Evolutionary conservation across 495 filamentous ascomycete genomes (phyloP).

Genomic region (Talaromyces ruber): DNA sequence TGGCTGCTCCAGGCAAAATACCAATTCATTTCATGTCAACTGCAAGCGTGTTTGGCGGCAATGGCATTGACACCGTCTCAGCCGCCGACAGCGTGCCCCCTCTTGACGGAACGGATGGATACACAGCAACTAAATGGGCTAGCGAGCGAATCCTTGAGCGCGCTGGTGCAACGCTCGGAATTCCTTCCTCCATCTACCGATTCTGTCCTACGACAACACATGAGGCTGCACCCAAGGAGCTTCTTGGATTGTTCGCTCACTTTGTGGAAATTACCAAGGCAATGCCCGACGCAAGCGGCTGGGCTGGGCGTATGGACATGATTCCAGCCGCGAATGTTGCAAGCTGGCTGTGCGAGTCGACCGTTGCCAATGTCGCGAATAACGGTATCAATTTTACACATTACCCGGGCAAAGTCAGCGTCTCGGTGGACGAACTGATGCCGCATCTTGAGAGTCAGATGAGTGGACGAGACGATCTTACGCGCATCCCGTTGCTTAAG

Average conservation of each 20-base stretch:
- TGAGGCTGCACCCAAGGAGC: not conserved
- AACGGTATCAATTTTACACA: not conserved
- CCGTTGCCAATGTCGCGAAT: not conserved
- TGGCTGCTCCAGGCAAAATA: slow-evolving; percentile 18
- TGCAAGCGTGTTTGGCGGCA: slow-evolving; percentile 11
- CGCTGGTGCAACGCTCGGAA: slow-evolving; percentile 8
- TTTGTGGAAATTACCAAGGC: slow-evolving; percentile 2
- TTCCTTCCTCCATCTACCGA: slow-evolving; percentile 16
- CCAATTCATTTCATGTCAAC: slow-evolving; percentile 38
- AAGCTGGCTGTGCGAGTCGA: not conserved
- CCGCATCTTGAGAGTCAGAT: not conserved
- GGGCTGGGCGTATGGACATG: slow-evolving; percentile 9
- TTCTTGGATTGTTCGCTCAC: slow-evolving; percentile 1
- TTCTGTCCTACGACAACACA: not conserved
- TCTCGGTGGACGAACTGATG: not conserved
- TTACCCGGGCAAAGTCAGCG: no score
- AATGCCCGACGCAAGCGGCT: slow-evolving; percentile 8
- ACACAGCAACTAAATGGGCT: slow-evolving; percentile 37
- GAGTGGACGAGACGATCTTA: not conserved
- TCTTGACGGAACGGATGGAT: slow-evolving; percentile 27
- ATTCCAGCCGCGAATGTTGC: slow-evolving; percentile 3
- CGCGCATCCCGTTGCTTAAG: not conserved
- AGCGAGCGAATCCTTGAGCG: slow-evolving; percentile 33
- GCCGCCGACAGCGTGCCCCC: slow-evolving; percentile 8
- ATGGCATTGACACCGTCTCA: not conserved